Base-by-base conservation (phyloP, 2,329 filamentous ascomycete species). In the Fusarium annulatum region DNA sequence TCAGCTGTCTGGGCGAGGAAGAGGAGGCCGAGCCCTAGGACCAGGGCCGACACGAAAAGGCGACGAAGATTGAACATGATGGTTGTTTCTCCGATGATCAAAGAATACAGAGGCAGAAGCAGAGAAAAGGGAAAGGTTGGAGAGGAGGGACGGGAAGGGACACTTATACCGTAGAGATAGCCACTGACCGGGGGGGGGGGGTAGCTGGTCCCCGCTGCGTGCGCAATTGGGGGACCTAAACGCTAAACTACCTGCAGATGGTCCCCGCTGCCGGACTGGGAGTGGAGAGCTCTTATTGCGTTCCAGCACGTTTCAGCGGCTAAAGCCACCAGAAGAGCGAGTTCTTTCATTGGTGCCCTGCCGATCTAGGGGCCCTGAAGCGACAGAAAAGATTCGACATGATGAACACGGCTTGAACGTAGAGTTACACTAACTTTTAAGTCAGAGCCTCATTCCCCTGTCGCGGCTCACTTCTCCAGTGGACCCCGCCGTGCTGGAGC, bases 51-150 rank as follows among this genome's bases (percentile, higher is more conserved):
- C 82, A 92, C 87, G 80, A 94, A 81, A 76, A 95, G 82, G 79
- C 92, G 88, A 84, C 93, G 90, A 67, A 95, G 80, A 80, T 89
- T 92, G 81, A 94, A 90, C 94, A 97, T 97, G 78, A 80, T 90
- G 84, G 69, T 56, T 64, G 72, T 75, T 67, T 74, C 67, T 58
- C 58, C 48, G 76, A 49, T 74, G 67, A 62, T 72, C 67, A 67
- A 64, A 67, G 60, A 66, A 58, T 61, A 58, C 69, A 61, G 34
- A 61, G 64, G 15, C 66, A 49, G 52, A 51, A 46, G 23, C 65
- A 65, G 42, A 26, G 38, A 38, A 51, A 59, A 53, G 39, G 45
- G 33, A 69, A 45, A 69, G 45, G 46, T 65, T 49, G 66, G 52
- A 52, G 66, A 41, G 48, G 72, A 74, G 59, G 61, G 67, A 51